Percentiles rank a stretch among this genome's conserved stretches.
These are phyloP conservation scores for Colletotrichum plurivorum DNA, from an alignment of 2,329 filamentous ascomycete genomes.

Conservation along the genomic window DNA sequence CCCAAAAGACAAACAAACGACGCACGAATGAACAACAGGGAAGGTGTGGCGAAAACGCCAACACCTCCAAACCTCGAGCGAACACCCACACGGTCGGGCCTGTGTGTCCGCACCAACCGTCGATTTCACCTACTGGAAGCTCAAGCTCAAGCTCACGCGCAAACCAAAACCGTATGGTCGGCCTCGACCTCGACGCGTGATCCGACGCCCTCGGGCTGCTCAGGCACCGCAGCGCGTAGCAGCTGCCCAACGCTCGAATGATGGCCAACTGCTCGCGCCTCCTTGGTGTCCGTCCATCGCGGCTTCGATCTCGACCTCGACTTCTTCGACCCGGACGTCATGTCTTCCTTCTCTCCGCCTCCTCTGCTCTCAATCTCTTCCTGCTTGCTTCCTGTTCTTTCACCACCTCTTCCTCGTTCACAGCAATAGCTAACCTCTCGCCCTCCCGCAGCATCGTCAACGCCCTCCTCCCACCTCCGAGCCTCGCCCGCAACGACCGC, in stretches of 20 bases:
- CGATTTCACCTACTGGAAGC: not conserved
- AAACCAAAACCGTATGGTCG: constrained; percentile 10
- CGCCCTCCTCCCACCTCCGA: constrained; percentile 29
- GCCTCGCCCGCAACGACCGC: constrained; percentile 9
- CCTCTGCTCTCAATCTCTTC: not conserved
- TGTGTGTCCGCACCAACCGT: too few relatives aligned
- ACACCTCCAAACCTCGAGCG: not conserved
- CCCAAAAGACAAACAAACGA: not conserved
- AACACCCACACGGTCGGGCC: too few relatives aligned
- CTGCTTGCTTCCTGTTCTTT: too few relatives aligned
- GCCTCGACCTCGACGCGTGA: not conserved
- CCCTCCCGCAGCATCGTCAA: constrained; percentile 28
- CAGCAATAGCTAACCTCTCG: constrained; percentile 19
- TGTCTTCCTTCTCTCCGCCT: not conserved
- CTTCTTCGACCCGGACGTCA: not conserved
- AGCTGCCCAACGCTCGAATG: too few relatives aligned
- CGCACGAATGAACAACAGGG: not conserved
- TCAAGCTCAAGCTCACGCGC: constrained; percentile 24
- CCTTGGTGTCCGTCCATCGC: constrained; percentile 10
- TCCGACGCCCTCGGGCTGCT: not conserved
- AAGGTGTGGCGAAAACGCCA: not conserved
- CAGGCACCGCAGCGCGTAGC: not conserved
- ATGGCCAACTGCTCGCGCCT: constrained; percentile 24
- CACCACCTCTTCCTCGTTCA: constrained; percentile 1
- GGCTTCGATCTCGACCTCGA: constrained; percentile 21